Evolutionary conservation across 192 early-diverging fungal species (phyloP).

Genomic region (Backusella sp.): DNA sequence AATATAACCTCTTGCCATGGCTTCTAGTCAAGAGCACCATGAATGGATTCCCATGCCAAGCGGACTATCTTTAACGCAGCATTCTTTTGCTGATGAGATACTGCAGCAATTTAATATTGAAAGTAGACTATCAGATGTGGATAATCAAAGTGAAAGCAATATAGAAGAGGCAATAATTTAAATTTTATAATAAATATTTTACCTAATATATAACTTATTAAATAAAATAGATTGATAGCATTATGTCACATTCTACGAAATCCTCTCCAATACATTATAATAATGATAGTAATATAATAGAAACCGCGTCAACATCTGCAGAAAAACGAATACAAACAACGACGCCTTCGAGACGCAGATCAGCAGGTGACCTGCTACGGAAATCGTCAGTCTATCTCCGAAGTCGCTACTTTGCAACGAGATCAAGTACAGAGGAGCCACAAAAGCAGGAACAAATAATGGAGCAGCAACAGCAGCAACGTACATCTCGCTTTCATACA

Average conservation of each 20-base stretch:
- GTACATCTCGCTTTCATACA: neutral
- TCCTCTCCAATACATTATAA: neutral
- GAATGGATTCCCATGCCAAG: constrained; percentile 24
- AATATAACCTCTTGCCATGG: neutral
- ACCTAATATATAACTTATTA: neutral
- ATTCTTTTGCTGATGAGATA: constrained; percentile 30
- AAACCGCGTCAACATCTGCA: constrained; percentile 2
- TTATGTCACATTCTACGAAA: neutral
- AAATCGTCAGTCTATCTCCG: constrained; percentile 10
- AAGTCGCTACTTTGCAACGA: neutral
- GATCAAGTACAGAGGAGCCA: neutral
- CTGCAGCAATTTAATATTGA: constrained; percentile 28
- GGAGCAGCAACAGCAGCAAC: neutral
- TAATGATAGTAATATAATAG: neutral
- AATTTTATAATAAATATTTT: neutral
- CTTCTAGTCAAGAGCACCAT: neutral
- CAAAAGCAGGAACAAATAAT: neutral
- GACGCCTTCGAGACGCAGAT: neutral
- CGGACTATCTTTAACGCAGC: constrained; percentile 2
- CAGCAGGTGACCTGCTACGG: constrained; percentile 1
- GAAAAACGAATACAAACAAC: constrained; percentile 9
- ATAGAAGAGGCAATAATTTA: neutral
- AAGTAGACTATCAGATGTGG: neutral
- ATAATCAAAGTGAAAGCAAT: neutral
- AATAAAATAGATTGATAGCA: neutral